Percentiles rank a stretch among this genome's conserved stretches.
Evolutionary conservation across 1,284 basidiomycete species (phyloP).

Genomic region (Leccinum pachyderme): DNA sequence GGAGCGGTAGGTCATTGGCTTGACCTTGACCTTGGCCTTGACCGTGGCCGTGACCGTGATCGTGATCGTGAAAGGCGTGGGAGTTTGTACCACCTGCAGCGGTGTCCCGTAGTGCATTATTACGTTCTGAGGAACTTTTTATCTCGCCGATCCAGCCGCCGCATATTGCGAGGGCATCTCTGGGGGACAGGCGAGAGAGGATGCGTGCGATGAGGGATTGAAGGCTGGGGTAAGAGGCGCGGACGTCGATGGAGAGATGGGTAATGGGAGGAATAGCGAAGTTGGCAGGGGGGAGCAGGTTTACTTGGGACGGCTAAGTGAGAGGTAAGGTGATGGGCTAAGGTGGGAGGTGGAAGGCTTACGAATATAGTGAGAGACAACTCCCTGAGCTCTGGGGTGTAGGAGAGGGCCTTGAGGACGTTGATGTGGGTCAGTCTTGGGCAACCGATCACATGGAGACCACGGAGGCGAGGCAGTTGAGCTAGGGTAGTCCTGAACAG

Average conservation of each 20-base stretch:
- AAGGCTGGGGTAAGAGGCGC: constrained; percentile 25
- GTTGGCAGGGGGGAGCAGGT: constrained; percentile 32
- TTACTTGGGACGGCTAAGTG: constrained; percentile 26
- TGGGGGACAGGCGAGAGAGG: constrained; percentile 19
- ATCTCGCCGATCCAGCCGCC: constrained; percentile 32
- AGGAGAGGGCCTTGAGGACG: constrained; percentile 44
- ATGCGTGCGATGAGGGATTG: constrained; percentile 16
- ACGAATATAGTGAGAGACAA: constrained; percentile 60
- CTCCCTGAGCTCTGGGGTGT: constrained; percentile 54
- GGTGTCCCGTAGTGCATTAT: not conserved
- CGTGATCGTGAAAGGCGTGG: constrained; percentile 9
- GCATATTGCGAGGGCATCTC: constrained; percentile 25
- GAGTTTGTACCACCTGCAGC: constrained; percentile 1
- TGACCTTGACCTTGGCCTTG: constrained; percentile 4
- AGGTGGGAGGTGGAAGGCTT: constrained; percentile 18
- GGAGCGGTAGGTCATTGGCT: constrained; percentile 16
- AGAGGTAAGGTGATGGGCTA: constrained; percentile 27
- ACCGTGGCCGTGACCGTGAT: not conserved
- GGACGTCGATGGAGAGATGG: constrained; percentile 55
- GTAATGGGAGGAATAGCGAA: constrained; percentile 41
- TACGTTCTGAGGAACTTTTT: constrained; percentile 9
- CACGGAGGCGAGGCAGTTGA: constrained; percentile 49
- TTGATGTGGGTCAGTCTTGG: constrained; percentile 49
- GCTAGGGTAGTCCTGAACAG: constrained; percentile 48
- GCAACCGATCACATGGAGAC: constrained; percentile 61